Evolutionary conservation across 2,329 filamentous ascomycete genomes (phyloP).

Genomic region (Xylariaceae sp.): DNA sequence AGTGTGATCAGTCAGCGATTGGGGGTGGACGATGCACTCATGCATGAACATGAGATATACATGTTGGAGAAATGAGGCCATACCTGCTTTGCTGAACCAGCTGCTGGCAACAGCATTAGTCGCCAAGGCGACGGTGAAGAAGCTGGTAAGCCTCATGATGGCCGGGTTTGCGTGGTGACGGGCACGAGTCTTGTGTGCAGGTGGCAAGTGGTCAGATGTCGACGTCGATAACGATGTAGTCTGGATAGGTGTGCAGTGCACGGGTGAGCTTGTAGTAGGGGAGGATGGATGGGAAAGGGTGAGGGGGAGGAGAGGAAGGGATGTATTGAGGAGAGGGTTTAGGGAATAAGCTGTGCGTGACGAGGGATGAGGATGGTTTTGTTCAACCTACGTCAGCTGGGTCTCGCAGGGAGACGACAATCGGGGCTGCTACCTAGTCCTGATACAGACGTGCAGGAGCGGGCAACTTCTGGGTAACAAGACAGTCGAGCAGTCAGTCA

Average conservation of each 20-base stretch:
- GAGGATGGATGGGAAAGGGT: background rate
- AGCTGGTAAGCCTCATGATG: constrained; percentile 72
- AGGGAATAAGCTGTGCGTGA: background rate
- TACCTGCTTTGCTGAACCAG: constrained; percentile 87
- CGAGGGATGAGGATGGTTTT: constrained; percentile 4
- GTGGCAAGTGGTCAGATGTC: background rate
- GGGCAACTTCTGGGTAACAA: background rate
- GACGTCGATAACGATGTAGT: background rate
- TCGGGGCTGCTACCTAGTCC: background rate
- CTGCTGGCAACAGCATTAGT: constrained; percentile 68
- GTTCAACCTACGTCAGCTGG: constrained; percentile 15
- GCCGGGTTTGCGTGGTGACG: background rate
- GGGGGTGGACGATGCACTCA: background rate
- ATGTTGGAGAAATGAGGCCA: constrained; percentile 30
- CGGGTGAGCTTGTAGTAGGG: background rate
- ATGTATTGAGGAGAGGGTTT: background rate
- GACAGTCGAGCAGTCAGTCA: background rate
- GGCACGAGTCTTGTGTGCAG: background rate
- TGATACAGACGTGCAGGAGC: background rate
- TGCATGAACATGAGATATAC: background rate
- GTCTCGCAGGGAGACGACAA: background rate
- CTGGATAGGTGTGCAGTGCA: background rate
- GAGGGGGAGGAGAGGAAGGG: background rate
- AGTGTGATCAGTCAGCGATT: background rate
- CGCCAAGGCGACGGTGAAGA: constrained; percentile 69